Percentiles rank a stretch among this genome's conserved stretches.
Conservation (phyloP, 2,329 filamentous ascomycete genomes). For the Aspergillus aculeatus region DNA sequence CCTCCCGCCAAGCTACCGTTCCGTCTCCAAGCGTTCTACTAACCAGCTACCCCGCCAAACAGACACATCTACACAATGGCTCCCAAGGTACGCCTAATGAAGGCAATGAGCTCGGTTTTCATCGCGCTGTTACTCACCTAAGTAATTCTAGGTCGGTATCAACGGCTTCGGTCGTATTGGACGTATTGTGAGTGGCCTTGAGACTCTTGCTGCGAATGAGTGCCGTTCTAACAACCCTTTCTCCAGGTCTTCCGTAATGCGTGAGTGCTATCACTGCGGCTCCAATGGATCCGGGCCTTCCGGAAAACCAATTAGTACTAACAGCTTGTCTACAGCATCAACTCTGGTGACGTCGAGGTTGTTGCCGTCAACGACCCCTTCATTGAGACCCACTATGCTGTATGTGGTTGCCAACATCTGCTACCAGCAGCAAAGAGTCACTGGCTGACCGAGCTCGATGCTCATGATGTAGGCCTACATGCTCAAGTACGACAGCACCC, state of each 20-base stretch:
- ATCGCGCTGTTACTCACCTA: conserved; percentile 6
- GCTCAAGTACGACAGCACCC: conserved; percentile 98
- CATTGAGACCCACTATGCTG: conserved; percentile 96
- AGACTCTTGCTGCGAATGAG: background rate
- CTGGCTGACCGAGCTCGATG: conserved; percentile 4
- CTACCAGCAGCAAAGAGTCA: background rate
- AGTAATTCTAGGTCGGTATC: conserved; percentile 72
- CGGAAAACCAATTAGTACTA: background rate
- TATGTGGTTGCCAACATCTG: conserved; percentile 55
- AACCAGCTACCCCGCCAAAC: conserved; percentile 29
- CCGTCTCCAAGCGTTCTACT: conserved; percentile 20
- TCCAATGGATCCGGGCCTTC: background rate
- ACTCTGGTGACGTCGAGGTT: conserved; percentile 85
- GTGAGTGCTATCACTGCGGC: conserved; percentile 48
- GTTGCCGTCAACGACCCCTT: conserved; percentile 99
- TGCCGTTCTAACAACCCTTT: conserved; percentile 24
- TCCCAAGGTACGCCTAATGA: conserved; percentile 29
- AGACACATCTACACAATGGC: conserved; percentile 35
- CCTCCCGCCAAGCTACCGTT: conserved; percentile 4
- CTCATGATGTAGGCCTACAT: conserved; percentile 79
- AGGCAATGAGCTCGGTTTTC: background rate
- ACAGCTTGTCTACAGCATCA: conserved; percentile 55
- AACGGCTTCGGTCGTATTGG: conserved; percentile 99
- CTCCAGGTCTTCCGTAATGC: conserved; percentile 88
- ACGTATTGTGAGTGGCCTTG: conserved; percentile 65